phyloP scores from a whole-genome alignment of 2,329 filamentous ascomycete genomes.

The Xylogone sp. region DNA sequence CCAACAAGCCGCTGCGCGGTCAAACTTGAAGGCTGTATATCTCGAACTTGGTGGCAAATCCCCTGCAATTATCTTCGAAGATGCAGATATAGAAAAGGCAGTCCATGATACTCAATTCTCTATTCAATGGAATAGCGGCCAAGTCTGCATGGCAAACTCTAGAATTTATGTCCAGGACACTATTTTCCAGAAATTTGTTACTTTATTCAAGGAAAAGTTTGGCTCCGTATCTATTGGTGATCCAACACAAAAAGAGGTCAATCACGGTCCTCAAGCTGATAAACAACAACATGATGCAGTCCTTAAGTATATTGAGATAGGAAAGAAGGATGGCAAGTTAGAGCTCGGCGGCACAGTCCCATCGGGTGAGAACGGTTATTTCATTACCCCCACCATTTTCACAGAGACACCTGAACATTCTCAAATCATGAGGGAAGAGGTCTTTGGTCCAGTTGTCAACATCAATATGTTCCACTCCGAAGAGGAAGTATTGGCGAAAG shows the following conservation, averaged over 20 bases:
- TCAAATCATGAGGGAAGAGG: conserved; percentile 43
- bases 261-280: conserved; percentile 20
- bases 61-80: conserved; percentile 57
- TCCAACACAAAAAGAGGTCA: conserved; percentile 8
- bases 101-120: conserved; percentile 12
- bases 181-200: conserved; percentile 15
- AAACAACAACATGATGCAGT: conserved; percentile 17
- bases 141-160: conserved; percentile 19
- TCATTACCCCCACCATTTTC: conserved; percentile 17
- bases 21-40: conserved; percentile 57
- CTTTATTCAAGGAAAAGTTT: conserved; percentile 15
- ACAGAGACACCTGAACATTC: conserved; percentile 15
- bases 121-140: conserved; percentile 19
- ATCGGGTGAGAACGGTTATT: conserved; percentile 6
- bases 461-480: conserved; percentile 49
- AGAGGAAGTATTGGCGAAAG: conserved; percentile 54
- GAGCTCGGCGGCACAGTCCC: conserved; percentile 8
- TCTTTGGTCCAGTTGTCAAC: conserved; percentile 58
- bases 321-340: conserved; percentile 14
- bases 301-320: conserved; percentile 16
- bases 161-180: conserved; percentile 20
- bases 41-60: conserved; percentile 63
- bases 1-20: conserved; percentile 62
- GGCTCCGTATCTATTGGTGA: conserved; percentile 12
- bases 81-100: conserved; percentile 44